These are phyloP conservation scores for Talaromyces sp. DNA, from an alignment of 2,329 filamentous ascomycete species.

Conservation along the genomic window DNA sequence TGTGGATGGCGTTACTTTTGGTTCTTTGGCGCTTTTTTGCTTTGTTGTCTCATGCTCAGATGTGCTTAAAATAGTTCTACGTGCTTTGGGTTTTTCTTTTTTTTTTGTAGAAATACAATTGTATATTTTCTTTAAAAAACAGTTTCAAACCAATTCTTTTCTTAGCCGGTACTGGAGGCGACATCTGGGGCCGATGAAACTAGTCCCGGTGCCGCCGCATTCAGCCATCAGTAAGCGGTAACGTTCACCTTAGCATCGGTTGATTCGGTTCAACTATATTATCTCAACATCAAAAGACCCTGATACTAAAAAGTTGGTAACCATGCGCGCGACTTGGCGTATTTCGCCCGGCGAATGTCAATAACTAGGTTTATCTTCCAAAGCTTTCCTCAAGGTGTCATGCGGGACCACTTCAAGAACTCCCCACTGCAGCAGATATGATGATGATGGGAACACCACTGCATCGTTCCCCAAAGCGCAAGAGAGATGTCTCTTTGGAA, in stretches of 20 bases:
- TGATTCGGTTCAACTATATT: background rate
- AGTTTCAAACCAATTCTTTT: too few relatives aligned
- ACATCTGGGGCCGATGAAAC: background rate
- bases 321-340: background rate
- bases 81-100: slow-evolving; percentile 21
- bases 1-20: slow-evolving; percentile 30
- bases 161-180: background rate
- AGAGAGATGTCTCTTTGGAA: slow-evolving; percentile 27
- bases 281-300: background rate
- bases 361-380: background rate
- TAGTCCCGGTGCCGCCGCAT: background rate
- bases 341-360: background rate
- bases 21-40: slow-evolving; percentile 23
- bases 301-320: background rate
- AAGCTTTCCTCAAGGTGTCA: background rate
- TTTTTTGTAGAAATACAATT: slow-evolving; percentile 12
- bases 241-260: background rate
- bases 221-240: background rate
- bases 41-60: slow-evolving; percentile 18
- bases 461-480: slow-evolving; percentile 31
- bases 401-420: background rate
- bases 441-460: slow-evolving; percentile 27
- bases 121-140: background rate
- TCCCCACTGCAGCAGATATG: slow-evolving; percentile 15
- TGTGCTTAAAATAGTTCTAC: slow-evolving; percentile 15